Evolutionary conservation across 306 rosid genomes (phyloP), one percentile per base, ranked within the genome.

Genomic region (Canavalia gladiata): DNA sequence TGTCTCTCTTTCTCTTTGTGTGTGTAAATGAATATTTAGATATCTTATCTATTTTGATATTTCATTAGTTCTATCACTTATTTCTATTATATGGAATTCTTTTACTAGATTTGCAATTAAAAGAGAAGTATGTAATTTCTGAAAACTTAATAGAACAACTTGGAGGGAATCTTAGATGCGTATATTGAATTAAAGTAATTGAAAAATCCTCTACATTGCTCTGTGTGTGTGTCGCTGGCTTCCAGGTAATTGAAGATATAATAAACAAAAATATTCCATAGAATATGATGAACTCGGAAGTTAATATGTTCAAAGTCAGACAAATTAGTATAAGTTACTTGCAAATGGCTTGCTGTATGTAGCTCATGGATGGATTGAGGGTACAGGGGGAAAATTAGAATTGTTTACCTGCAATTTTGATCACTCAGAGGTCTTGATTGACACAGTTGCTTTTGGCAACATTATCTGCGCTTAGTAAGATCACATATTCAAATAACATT

Each of bases 31-130:
- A 56, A 46, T 51, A 43, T 50, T 46, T 67, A 2, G 42, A 57
- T 56, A 64, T 71, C 55, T 60, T 68, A 28, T 67, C 39, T n/a
- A 57, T 58, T 18, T 50, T 74, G 37, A 79, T 50, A 56, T 74
- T 75, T 68, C 35, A 33, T 49, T 75, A 35, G 41, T 59, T 72
- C 37, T 64, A 57, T 68, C 34, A 42, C 65, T 68, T 13, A 0
- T 43, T 37, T 78, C 51, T 47, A 57, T 29, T 39, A 62, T 54
- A 13, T 6, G 64, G 49, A 31, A 77, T 37, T 8, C 34, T 62
- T 50, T 55, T 63, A 42, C 55, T 54, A 43, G n/a, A 31, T 75
- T 11, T 49, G 58, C 25, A 73, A 33, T 64, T 77, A 67, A 70
- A 64, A 35, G 65, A 13, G 30, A 54, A 60, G 80, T 62, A 54